These are phyloP conservation scores for Stemphylium lycopersici DNA, from an alignment of 2,329 filamentous ascomycete species.

Conservation along the genomic window DNA sequence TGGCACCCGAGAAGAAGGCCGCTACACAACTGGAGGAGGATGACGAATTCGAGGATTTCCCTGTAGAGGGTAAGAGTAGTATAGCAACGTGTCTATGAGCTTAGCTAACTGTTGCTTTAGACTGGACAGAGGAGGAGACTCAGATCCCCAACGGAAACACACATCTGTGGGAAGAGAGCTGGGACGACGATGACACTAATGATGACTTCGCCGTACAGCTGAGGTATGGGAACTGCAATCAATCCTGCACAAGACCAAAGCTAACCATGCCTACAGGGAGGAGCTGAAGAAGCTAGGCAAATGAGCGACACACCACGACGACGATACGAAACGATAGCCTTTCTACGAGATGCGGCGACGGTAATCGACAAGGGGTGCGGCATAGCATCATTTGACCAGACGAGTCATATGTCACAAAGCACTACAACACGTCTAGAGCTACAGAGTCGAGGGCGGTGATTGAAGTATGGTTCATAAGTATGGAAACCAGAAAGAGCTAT, in stretches of 20 bases:
- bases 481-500: conserved; percentile 32
- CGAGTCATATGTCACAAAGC: neutral
- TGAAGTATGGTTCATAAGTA: conserved; percentile 23
- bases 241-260: neutral
- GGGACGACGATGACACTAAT: conserved; percentile 97
- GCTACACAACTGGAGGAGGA: conserved; percentile 84
- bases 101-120: conserved; percentile 47
- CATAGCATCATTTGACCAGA: neutral
- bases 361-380: neutral
- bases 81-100: neutral
- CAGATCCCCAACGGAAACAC: conserved; percentile 77
- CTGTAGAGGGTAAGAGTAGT: conserved; percentile 76
- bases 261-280: conserved; percentile 62
- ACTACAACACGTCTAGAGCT: conserved; percentile 1
- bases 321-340: conserved; percentile 3
- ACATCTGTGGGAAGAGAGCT: conserved; percentile 99
- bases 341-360: neutral
- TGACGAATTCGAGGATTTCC: conserved; percentile 99
- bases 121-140: conserved; percentile 92
- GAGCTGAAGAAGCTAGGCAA: conserved; percentile 95
- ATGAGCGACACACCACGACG: conserved; percentile 24
- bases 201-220: conserved; percentile 96
- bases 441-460: neutral
- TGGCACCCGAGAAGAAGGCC: conserved; percentile 63
- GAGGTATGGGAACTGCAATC: conserved; percentile 66